Percentiles rank a stretch among this genome's conserved stretches.
phyloP scores from a whole-genome alignment of 139 green algal species.

The Picochlorum sp. region DNA sequence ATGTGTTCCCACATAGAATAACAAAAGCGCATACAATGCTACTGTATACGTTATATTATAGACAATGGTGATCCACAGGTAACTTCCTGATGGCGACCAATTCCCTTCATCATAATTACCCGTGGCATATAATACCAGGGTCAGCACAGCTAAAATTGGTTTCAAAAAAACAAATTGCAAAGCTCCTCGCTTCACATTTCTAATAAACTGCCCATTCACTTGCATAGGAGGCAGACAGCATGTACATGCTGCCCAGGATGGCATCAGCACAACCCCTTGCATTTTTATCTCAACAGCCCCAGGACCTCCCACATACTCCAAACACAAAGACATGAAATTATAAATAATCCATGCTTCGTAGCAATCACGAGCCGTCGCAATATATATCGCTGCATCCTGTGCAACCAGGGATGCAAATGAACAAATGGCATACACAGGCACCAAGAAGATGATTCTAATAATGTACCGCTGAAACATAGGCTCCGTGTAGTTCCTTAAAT shows the following conservation, averaged over 20 bases:
- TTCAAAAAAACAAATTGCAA: conserved; percentile 97
- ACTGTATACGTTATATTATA: conserved; percentile 93
- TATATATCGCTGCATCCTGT: conserved; percentile 68
- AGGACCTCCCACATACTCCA: conserved; percentile 91
- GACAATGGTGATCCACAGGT: conserved; percentile 75
- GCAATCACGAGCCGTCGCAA: conserved; percentile 83
- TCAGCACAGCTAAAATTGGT: conserved; percentile 74
- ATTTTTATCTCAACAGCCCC: conserved; percentile 81
- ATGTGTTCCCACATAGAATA: conserved; percentile 91
- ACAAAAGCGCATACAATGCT: conserved; percentile 81
- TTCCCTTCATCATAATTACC: conserved; percentile 74
- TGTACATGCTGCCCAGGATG: conserved; percentile 69
- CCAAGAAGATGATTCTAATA: conserved; percentile 95
- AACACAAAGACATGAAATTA: conserved; percentile 90
- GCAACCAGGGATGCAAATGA: conserved; percentile 74
- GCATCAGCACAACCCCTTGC: conserved; percentile 71
- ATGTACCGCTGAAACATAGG: conserved; percentile 92
- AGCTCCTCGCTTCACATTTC: conserved; percentile 73
- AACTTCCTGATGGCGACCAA: conserved; percentile 58
- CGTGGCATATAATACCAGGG: conserved; percentile 65
- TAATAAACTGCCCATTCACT: conserved; percentile 76
- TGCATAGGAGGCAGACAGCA: conserved; percentile 81
- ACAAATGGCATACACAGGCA: conserved; percentile 81
- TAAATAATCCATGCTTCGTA: conserved; percentile 98
- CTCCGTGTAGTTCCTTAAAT: conserved; percentile 87